These are phyloP conservation scores for Balamuthia mandrillaris DNA, from an alignment of 208 protist species.

Conservation along the genomic window DNA sequence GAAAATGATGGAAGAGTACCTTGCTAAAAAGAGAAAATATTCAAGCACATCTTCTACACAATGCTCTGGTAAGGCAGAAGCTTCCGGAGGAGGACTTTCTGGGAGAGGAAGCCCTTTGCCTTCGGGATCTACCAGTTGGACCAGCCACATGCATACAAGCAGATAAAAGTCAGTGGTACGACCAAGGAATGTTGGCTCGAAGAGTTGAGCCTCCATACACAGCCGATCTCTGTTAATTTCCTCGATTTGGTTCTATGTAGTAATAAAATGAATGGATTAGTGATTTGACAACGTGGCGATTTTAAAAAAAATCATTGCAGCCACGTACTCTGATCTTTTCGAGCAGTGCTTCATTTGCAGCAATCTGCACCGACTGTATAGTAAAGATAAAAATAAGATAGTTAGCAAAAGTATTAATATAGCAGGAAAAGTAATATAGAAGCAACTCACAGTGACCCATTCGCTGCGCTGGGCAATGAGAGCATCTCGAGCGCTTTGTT, in stretches of 20 bases:
- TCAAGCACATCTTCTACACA: slow-evolving; percentile 53
- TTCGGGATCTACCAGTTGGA: slow-evolving; percentile 41
- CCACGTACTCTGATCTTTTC: neutral
- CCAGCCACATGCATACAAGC: slow-evolving; percentile 42
- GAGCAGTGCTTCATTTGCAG: neutral
- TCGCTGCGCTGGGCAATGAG: neutral
- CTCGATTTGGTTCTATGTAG: neutral
- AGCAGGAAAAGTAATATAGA: neutral
- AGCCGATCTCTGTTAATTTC: slow-evolving; percentile 4
- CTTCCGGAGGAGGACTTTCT: neutral
- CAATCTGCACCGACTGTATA: neutral
- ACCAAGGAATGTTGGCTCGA: slow-evolving; percentile 32
- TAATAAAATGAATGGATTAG: neutral
- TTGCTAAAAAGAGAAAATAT: slow-evolving; percentile 44
- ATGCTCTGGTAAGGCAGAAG: slow-evolving; percentile 49
- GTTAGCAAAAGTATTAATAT: neutral
- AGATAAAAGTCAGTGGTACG: slow-evolving; percentile 38
- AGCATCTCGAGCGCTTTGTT: neutral
- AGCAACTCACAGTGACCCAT: neutral
- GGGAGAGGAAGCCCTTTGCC: slow-evolving; percentile 37
- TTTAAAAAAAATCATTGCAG: neutral
- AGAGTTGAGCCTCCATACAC: slow-evolving; percentile 43
- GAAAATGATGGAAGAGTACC: neutral
- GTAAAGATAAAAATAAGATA: neutral
- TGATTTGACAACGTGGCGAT: neutral